These are phyloP conservation scores for Aspergillus pseudoglaucus DNA, from an alignment of 2,329 filamentous ascomycete genomes.

Conservation along the genomic window DNA sequence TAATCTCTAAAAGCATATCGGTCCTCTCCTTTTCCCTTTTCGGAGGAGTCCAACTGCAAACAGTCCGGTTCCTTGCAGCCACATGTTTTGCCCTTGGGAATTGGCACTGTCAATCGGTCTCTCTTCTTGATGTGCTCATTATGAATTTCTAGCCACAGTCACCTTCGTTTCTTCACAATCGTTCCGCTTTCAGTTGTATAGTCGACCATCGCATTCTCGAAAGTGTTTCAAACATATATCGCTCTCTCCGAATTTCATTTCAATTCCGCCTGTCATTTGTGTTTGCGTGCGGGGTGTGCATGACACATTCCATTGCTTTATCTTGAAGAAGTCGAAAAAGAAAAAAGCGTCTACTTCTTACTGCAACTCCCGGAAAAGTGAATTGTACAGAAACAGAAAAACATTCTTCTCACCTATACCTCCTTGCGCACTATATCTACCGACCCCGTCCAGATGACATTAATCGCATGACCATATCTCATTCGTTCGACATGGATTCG, in stretches of 20 bases:
- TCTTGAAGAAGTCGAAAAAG: not conserved
- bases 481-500: constrained; percentile 10
- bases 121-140: not conserved
- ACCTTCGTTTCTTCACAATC: not conserved
- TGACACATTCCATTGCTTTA: not conserved
- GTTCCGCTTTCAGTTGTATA: not conserved
- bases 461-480: constrained; percentile 2
- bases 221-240: not conserved
- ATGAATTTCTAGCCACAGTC: not conserved
- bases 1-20: not conserved
- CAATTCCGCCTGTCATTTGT: not conserved
- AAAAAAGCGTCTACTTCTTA: not conserved
- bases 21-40: not conserved
- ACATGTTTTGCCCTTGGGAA: not conserved
- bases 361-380: too few species aligned
- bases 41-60: not conserved
- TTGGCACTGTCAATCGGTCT: not conserved
- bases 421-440: not conserved
- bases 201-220: not conserved
- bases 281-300: not conserved
- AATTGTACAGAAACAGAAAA: too few species aligned
- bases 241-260: not conserved
- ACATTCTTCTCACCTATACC: not conserved
- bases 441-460: constrained; percentile 7
- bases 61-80: not conserved